Conservation (phyloP, 2,329 filamentous ascomycete species). For the Pezicula neosporulosa region DNA sequence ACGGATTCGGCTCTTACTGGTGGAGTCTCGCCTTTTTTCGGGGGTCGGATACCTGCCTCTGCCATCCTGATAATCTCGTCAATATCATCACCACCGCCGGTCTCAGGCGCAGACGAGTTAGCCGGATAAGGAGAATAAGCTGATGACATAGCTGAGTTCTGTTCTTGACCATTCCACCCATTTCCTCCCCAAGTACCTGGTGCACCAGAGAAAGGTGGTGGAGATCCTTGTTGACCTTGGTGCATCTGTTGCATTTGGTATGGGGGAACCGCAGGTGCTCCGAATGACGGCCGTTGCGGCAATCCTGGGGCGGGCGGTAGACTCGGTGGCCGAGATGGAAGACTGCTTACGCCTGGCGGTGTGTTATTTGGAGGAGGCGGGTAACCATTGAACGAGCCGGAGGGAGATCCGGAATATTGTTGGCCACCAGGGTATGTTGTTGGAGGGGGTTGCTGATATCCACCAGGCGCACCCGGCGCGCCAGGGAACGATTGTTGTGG, state of each 20-base stretch:
- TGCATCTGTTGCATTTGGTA: conserved; percentile 51
- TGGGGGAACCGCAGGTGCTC: conserved; percentile 46
- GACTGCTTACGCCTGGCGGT: conserved; percentile 32
- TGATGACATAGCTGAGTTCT: conserved; percentile 34
- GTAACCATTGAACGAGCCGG: conserved; percentile 37
- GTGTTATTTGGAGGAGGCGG: conserved; percentile 38
- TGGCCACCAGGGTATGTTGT: conserved; percentile 24
- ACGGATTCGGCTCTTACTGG: conserved; percentile 39
- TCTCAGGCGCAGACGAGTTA: conserved; percentile 34
- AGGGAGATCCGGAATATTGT: conserved; percentile 34
- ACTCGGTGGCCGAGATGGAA: conserved; percentile 47
- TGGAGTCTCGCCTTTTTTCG: conserved; percentile 36
- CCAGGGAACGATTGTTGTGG: conserved; percentile 26
- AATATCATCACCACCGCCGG: conserved; percentile 51
- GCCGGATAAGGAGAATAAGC: conserved; percentile 31
- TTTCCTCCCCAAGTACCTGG: conserved; percentile 30
- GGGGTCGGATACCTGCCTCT: conserved; percentile 55
- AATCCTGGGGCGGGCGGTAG: conserved; percentile 53
- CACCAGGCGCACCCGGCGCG: conserved; percentile 15
- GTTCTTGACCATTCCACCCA: conserved; percentile 32
- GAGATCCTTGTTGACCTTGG: conserved; percentile 36
- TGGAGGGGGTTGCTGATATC: conserved; percentile 22
- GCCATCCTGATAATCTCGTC: conserved; percentile 63
- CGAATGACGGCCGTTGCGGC: conserved; percentile 57
- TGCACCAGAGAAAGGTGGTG: conserved; percentile 17